A percentile compares a stretch with the other conserved stretches of the same genome.
phyloP scores from a whole-genome alignment of 352 stramenopile genomes.

The Phytophthora kernoviae region DNA sequence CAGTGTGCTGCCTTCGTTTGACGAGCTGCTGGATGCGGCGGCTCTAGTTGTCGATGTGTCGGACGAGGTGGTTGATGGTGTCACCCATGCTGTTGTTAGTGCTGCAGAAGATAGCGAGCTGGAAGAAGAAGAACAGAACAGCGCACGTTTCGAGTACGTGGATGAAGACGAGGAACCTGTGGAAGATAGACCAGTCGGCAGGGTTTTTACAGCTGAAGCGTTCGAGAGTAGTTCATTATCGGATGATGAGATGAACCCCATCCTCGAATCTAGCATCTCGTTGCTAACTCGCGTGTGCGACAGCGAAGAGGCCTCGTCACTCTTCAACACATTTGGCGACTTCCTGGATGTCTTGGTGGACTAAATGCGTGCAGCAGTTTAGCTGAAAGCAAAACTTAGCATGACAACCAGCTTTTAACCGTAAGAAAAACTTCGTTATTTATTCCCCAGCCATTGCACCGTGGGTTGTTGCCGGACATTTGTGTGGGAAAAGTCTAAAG shows the following conservation, averaged over 20 bases:
- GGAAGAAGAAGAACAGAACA: constrained; percentile 11
- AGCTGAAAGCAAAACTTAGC: neutral
- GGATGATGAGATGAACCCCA: constrained; percentile 26
- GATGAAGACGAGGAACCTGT: constrained; percentile 19
- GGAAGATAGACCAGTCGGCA: neutral
- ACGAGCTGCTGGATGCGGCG: constrained; percentile 63
- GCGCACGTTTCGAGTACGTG: constrained; percentile 45
- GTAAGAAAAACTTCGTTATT: neutral
- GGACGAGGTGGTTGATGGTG: constrained; percentile 50
- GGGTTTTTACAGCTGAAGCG: constrained; percentile 18
- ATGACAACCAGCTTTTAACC: neutral
- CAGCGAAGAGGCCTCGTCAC: constrained; percentile 58
- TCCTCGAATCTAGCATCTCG: constrained; percentile 57
- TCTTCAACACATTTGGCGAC: constrained; percentile 76
- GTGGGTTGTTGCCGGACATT: too few relatives aligned
- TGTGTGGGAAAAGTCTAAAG: too few relatives aligned
- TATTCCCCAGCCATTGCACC: neutral
- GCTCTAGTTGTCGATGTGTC: constrained; percentile 66
- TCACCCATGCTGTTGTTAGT: constrained; percentile 27
- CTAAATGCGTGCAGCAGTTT: constrained; percentile 14
- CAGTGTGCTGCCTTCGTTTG: constrained; percentile 64
- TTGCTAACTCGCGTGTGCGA: constrained; percentile 61
- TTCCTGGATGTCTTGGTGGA: constrained; percentile 73
- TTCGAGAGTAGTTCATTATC: constrained; percentile 22
- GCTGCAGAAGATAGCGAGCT: constrained; percentile 5